phyloP scores from a whole-genome alignment of 2,329 filamentous ascomycete species.

The Beauveria bassiana region DNA sequence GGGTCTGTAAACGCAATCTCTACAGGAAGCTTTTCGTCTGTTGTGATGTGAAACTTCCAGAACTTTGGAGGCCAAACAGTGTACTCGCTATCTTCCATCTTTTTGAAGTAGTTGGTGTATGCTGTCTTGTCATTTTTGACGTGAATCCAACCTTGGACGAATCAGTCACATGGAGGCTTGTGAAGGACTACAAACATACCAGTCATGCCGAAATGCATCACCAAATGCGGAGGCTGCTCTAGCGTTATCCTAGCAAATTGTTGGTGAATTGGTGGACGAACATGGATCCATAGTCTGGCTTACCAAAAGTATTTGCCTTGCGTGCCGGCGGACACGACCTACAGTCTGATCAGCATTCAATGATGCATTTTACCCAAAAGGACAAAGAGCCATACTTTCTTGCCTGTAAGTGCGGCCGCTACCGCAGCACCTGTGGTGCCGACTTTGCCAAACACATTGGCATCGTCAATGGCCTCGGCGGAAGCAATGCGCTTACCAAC shows the following conservation, averaged over 20 bases:
- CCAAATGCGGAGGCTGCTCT: conserved; percentile 71
- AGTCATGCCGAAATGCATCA: conserved; percentile 81
- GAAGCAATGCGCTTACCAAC: conserved; percentile 71
- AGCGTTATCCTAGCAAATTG: conserved; percentile 37
- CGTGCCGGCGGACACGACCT: conserved; percentile 60
- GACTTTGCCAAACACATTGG: conserved; percentile 83
- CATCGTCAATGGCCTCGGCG: conserved; percentile 68
- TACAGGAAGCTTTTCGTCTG: conserved; percentile 43
- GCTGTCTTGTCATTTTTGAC: conserved; percentile 70
- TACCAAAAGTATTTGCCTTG: conserved; percentile 97
- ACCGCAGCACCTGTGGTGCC: conserved; percentile 73
- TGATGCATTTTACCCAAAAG: neutral
- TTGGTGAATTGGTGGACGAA: neutral
- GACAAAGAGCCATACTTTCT: conserved; percentile 38
- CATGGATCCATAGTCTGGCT: conserved; percentile 12
- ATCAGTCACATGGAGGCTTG: conserved; percentile 4
- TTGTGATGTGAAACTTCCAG: conserved; percentile 76
- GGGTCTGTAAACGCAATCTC: conserved; percentile 77
- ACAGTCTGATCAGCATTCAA: neutral
- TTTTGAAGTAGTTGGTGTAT: conserved; percentile 77
- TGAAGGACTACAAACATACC: conserved; percentile 26
- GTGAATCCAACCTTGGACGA: conserved; percentile 65
- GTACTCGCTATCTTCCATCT: conserved; percentile 51
- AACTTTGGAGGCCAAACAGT: conserved; percentile 77
- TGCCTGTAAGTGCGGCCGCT: conserved; percentile 63